phyloP scores from a whole-genome alignment of 2,329 filamentous ascomycete genomes.

The Rosellinia necatrix region DNA sequence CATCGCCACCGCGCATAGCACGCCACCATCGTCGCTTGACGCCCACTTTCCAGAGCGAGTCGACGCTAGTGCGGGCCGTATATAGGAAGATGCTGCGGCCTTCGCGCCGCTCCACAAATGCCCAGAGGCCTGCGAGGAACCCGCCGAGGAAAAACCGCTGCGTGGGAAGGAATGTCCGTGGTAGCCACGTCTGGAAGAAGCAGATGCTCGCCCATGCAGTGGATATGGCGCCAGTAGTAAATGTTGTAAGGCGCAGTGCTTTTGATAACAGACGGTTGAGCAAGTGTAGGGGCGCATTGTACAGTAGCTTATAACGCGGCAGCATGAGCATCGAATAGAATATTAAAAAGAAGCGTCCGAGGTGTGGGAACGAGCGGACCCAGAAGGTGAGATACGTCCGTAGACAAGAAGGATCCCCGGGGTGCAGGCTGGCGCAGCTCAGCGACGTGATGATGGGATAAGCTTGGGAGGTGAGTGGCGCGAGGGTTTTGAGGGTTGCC shows the following conservation, averaged over 20 bases:
- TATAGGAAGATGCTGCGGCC: slow-evolving; percentile 77
- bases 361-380: slow-evolving; percentile 77
- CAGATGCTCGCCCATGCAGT: slow-evolving; percentile 89
- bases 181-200: slow-evolving; percentile 81
- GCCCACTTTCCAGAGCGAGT: slow-evolving; percentile 91
- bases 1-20: slow-evolving; percentile 79
- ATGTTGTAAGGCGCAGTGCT: slow-evolving; percentile 75
- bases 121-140: slow-evolving; percentile 83
- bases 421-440: slow-evolving; percentile 89
- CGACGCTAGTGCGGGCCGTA: slow-evolving; percentile 75
- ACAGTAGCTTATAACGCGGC: slow-evolving; percentile 68
- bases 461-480: slow-evolving; percentile 79
- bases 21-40: slow-evolving; percentile 88
- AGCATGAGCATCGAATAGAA: slow-evolving; percentile 75
- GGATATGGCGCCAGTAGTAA: slow-evolving; percentile 81
- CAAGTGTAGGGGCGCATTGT: slow-evolving; percentile 70
- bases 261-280: slow-evolving; percentile 68
- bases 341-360: slow-evolving; percentile 78
- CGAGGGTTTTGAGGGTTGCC: slow-evolving; percentile 66
- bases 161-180: slow-evolving; percentile 73
- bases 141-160: slow-evolving; percentile 91
- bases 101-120: slow-evolving; percentile 70
- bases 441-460: slow-evolving; percentile 85
- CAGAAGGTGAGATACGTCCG: slow-evolving; percentile 88
- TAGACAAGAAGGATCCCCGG: slow-evolving; percentile 82